These are phyloP conservation scores for Mesotaenium endlicherianum DNA, from an alignment of 139 green algal species.

Conservation along the genomic window DNA sequence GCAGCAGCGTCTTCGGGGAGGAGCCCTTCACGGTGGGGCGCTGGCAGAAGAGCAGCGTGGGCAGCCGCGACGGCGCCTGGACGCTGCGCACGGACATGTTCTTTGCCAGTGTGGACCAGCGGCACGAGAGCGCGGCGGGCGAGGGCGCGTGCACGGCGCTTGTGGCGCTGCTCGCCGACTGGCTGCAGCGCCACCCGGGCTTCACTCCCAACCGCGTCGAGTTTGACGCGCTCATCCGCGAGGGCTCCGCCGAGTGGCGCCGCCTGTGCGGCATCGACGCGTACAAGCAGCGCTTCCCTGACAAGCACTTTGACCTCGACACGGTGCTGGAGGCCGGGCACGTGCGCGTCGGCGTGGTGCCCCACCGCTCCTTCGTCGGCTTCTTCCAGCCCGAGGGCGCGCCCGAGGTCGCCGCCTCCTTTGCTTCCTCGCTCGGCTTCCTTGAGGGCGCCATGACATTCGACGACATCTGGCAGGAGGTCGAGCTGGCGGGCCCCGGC, in stretches of 20 bases:
- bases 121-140: conserved; percentile 37
- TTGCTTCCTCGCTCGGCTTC: not conserved
- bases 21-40: conserved; percentile 15
- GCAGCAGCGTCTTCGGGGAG: conserved; percentile 21
- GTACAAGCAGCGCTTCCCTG: conserved; percentile 33
- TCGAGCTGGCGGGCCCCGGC: conserved; percentile 5
- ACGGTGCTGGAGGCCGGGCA: conserved; percentile 28
- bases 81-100: conserved; percentile 11
- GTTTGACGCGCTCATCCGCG: conserved; percentile 34
- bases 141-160: conserved; percentile 42
- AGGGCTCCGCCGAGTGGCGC: conserved; percentile 42
- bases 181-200: conserved; percentile 19
- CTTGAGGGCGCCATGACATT: conserved; percentile 41
- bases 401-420: not conserved
- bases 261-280: conserved; percentile 26
- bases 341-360: not conserved
- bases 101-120: conserved; percentile 37
- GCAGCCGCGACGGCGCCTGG: conserved; percentile 15
- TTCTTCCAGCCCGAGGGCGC: conserved; percentile 27
- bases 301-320: conserved; percentile 49
- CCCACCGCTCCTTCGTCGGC: conserved; percentile 34
- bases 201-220: conserved; percentile 26
- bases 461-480: conserved; percentile 45
- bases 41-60: conserved; percentile 13
- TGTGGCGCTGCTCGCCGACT: conserved; percentile 41